These are phyloP conservation scores for Xanthoceras sorbifolium DNA, from an alignment of 345 rosid genomes.

Conservation along the genomic window DNA sequence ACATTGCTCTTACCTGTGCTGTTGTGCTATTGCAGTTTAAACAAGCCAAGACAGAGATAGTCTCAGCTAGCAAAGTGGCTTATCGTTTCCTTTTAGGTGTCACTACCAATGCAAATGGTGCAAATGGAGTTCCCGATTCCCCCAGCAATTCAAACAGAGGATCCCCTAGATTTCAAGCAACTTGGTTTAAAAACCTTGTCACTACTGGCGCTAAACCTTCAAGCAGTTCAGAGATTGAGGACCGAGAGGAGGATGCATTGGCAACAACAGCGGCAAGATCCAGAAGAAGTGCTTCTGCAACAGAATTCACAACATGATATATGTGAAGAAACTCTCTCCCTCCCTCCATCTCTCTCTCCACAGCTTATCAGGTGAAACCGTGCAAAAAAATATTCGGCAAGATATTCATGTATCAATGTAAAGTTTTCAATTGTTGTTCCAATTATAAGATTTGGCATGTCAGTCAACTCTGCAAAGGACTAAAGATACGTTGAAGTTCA, in stretches of 20 bases:
- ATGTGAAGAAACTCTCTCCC: background rate
- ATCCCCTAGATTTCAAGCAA: constrained; percentile 55
- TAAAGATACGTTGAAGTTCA: constrained; percentile 1
- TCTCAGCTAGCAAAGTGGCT: constrained; percentile 96
- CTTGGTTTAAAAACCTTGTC: constrained; percentile 83
- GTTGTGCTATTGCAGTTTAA: constrained; percentile 59
- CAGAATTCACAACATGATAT: constrained; percentile 24
- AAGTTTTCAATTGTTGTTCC: constrained; percentile 23
- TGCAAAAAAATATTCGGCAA: background rate
- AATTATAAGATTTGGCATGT: constrained; percentile 12
- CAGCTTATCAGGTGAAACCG: constrained; percentile 7
- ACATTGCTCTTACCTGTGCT: constrained; percentile 4
- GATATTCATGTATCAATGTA: constrained; percentile 36
- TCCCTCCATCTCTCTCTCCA: too few species aligned
- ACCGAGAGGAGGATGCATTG: constrained; percentile 35
- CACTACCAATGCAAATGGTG: constrained; percentile 39
- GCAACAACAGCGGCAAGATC: constrained; percentile 28
- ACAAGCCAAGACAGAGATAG: constrained; percentile 94
- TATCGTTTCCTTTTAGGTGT: constrained; percentile 79
- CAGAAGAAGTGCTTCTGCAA: constrained; percentile 5
- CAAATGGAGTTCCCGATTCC: constrained; percentile 47
- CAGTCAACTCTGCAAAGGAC: background rate
- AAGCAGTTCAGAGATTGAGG: constrained; percentile 40
- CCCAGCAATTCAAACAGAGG: constrained; percentile 64
- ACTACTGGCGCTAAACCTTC: constrained; percentile 69